Conservation (phyloP, 331 rosid species). For the Malus hybrid region DNA sequence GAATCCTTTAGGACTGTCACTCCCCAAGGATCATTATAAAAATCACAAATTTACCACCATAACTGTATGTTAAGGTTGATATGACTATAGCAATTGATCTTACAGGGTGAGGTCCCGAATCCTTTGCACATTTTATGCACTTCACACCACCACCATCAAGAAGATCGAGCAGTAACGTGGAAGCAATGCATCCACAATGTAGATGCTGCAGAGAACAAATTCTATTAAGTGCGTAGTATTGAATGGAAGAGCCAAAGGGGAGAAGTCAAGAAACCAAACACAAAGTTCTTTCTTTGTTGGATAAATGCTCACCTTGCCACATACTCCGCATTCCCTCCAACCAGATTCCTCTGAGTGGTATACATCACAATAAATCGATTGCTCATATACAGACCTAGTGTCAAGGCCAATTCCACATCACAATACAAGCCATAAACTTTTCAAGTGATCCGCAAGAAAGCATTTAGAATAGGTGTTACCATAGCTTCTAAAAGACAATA, state of each 20-base stretch:
- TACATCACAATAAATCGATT: constrained; percentile 62
- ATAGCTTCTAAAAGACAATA: neutral
- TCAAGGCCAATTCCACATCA: neutral
- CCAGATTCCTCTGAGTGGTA: constrained; percentile 84
- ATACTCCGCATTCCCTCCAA: constrained; percentile 81
- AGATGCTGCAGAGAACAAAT: constrained; percentile 53
- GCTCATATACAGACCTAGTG: constrained; percentile 79
- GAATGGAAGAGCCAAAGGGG: neutral
- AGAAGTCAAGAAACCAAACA: neutral
- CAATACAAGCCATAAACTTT: neutral
- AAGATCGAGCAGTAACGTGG: constrained; percentile 62
- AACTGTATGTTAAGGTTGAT: neutral
- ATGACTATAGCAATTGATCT: constrained; percentile 21
- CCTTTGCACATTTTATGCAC: constrained; percentile 61
- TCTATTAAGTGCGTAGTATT: neutral
- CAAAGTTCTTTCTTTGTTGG: neutral
- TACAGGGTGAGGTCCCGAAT: constrained; percentile 45
- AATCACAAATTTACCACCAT: neutral
- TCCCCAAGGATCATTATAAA: neutral
- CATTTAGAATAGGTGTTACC: neutral
- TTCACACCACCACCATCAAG: constrained; percentile 83
- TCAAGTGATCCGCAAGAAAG: neutral
- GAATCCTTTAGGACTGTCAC: neutral
- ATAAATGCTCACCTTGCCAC: constrained; percentile 65
- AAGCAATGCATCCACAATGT: constrained; percentile 92